These are phyloP conservation scores for Fraxinus pennsylvanica DNA, from an alignment of 257 asterid species.

Conservation along the genomic window DNA sequence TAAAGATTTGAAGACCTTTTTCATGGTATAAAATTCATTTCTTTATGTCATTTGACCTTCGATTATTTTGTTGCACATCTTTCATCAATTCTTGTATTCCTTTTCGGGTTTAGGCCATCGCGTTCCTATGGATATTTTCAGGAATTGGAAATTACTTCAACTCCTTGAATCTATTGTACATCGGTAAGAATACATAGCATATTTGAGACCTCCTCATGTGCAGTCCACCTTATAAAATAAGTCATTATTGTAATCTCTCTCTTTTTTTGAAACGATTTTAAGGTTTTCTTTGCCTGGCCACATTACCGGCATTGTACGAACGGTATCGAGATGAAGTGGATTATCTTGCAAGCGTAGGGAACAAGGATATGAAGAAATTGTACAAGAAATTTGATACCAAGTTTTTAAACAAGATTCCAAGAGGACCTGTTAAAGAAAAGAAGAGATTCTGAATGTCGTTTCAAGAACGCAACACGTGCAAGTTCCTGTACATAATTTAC, in stretches of 20 bases:
- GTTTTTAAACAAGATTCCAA: slow-evolving; percentile 82
- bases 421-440: slow-evolving; percentile 75
- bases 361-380: slow-evolving; percentile 57
- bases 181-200: slow-evolving; percentile 32
- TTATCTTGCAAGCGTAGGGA: slow-evolving; percentile 57
- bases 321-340: slow-evolving; percentile 69
- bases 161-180: slow-evolving; percentile 66
- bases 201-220: background rate
- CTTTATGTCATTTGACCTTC: background rate
- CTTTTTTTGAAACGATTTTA: background rate
- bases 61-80: background rate
- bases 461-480: background rate
- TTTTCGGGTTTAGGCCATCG: slow-evolving; percentile 45
- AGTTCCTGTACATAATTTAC: background rate
- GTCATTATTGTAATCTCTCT: background rate
- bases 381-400: slow-evolving; percentile 57
- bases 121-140: slow-evolving; percentile 61
- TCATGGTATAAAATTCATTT: slow-evolving; percentile 42
- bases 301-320: slow-evolving; percentile 70
- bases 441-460: slow-evolving; percentile 47
- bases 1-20: slow-evolving; percentile 64
- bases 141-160: slow-evolving; percentile 65
- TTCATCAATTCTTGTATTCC: background rate
- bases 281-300: slow-evolving; percentile 64
- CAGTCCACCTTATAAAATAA: background rate